These are phyloP conservation scores for Lepidium campestre DNA, from an alignment of 441 rosid species.

Conservation along the genomic window DNA sequence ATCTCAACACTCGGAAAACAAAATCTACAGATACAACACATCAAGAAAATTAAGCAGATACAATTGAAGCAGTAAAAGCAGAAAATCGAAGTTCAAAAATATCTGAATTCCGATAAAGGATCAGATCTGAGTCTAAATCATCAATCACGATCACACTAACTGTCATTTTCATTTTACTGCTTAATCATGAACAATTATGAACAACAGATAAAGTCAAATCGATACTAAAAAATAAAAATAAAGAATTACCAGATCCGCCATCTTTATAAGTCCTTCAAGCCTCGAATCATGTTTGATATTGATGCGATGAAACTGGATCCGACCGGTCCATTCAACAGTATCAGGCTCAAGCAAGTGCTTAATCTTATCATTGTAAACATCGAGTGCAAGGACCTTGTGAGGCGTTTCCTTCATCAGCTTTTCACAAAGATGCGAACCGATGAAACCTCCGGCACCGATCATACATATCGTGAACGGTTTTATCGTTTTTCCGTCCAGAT, in stretches of 20 bases:
- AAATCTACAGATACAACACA: neutral
- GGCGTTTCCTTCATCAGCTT: slow-evolving; percentile 77
- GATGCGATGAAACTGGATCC: slow-evolving; percentile 97
- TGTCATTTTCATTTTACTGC: neutral
- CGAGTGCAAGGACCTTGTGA: slow-evolving; percentile 84
- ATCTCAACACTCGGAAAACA: neutral
- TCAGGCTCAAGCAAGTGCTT: slow-evolving; percentile 85
- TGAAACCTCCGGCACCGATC: slow-evolving; percentile 99
- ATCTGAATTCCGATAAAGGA: neutral
- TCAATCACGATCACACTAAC: slow-evolving; percentile 1
- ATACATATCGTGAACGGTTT: slow-evolving; percentile 83
- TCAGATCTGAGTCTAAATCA: slow-evolving; percentile 18
- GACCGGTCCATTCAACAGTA: slow-evolving; percentile 44
- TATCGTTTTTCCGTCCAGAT: slow-evolving; percentile 85
- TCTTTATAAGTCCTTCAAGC: slow-evolving; percentile 92
- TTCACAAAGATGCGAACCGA: slow-evolving; percentile 97
- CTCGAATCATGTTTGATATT: slow-evolving; percentile 95
- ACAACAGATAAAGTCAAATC: neutral
- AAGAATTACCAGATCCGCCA: slow-evolving; percentile 89
- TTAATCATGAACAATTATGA: neutral
- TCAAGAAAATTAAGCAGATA: too few relatives aligned
- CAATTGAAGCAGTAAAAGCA: neutral
- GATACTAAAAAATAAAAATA: neutral
- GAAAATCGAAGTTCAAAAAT: neutral
- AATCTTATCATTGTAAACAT: slow-evolving; percentile 95